Percentiles rank a stretch among this genome's conserved stretches.
Conservation (phyloP, 306 rosid species). For the Trichosanthes truncata region DNA sequence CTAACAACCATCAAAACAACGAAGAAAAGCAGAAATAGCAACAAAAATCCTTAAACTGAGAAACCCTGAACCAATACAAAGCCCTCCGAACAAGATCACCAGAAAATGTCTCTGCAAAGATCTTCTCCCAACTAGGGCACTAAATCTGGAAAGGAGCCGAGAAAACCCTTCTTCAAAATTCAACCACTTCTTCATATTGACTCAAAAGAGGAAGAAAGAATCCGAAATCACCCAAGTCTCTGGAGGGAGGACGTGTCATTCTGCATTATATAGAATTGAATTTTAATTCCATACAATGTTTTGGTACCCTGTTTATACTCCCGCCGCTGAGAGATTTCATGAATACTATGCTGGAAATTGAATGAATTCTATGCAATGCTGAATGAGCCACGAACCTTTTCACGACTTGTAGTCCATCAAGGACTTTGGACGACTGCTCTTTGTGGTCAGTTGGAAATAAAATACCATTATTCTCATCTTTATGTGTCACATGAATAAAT, state of each 20-base stretch:
- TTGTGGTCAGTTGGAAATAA: neutral
- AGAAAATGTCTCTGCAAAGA: neutral
- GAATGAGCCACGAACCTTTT: neutral
- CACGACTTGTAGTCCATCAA: no score
- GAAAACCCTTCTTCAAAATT: neutral
- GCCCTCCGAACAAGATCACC: neutral
- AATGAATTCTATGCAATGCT: neutral
- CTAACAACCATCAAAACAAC: neutral
- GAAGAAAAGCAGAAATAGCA: neutral
- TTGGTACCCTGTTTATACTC: no score
- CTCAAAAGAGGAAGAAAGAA: no score
- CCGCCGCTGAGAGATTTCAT: neutral
- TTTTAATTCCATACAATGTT: no score
- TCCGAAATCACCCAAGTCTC: no score
- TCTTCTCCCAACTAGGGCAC: neutral
- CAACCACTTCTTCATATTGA: neutral
- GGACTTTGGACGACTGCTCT: neutral
- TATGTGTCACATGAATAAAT: neutral
- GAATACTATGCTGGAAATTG: neutral
- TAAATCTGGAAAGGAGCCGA: neutral
- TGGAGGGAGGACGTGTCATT: no score
- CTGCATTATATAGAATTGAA: no score
- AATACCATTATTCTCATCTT: neutral
- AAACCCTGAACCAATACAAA: neutral
- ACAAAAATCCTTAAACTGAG: neutral